A percentile compares a stretch with the other conserved stretches of the same genome.
phyloP scores from a whole-genome alignment of 768 basidiomycete species.

The Trametes maxima region DNA sequence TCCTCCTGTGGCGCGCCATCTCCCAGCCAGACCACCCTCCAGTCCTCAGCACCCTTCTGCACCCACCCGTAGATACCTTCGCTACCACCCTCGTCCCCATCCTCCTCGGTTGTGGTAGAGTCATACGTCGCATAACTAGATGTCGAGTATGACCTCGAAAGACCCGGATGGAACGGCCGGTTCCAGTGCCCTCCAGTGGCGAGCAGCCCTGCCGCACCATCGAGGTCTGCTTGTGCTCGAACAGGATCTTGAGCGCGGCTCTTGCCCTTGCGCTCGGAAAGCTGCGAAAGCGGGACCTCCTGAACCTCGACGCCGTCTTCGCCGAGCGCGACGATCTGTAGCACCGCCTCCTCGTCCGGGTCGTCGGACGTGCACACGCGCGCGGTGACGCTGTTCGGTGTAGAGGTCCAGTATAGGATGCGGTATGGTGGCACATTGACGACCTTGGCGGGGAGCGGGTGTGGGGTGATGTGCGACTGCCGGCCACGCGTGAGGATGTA shows the following conservation, averaged over 20 bases:
- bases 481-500: conserved; percentile 72
- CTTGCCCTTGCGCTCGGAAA: conserved; percentile 51
- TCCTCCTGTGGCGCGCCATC: conserved; percentile 45
- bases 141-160: conserved; percentile 49
- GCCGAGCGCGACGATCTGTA: conserved; percentile 72
- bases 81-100: conserved; percentile 46
- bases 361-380: conserved; percentile 46
- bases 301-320: conserved; percentile 76
- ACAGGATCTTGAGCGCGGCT: conserved; percentile 49
- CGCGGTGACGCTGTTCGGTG: conserved; percentile 56
- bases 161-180: conserved; percentile 34
- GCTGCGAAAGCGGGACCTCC: conserved; percentile 58
- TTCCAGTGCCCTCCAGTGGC: conserved; percentile 55
- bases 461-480: conserved; percentile 66
- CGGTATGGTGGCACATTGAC: conserved; percentile 52
- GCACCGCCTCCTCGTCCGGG: conserved; percentile 40
- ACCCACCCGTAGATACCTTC: conserved; percentile 82
- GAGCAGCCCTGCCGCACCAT: conserved; percentile 66
- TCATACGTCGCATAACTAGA: conserved; percentile 43
- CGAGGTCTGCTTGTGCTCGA: conserved; percentile 62
- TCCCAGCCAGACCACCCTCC: conserved; percentile 83
- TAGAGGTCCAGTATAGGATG: conserved; percentile 57
- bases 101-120: conserved; percentile 52
- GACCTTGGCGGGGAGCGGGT: conserved; percentile 62
- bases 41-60: conserved; percentile 72